Percentiles rank a stretch among this genome's conserved stretches.
Evolutionary conservation across 2,329 filamentous ascomycete species (phyloP).

Genomic region (Epichloe sylvatica): DNA sequence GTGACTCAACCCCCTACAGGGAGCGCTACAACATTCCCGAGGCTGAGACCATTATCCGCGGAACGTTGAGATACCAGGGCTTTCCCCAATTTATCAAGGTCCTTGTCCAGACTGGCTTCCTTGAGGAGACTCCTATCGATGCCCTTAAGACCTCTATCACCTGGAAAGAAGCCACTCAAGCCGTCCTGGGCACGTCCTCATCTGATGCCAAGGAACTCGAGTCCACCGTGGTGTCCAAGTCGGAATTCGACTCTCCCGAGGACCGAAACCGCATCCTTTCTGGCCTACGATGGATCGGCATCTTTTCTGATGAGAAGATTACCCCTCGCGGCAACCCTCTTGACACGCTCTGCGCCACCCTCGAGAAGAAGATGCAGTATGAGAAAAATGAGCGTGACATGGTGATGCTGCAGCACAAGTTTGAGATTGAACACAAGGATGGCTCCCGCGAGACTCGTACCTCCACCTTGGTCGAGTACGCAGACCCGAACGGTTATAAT

Average conservation of each 20-base stretch:
- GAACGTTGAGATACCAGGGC: slow-evolving; percentile 70
- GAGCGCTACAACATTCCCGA: slow-evolving; percentile 88
- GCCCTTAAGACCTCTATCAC: slow-evolving; percentile 52
- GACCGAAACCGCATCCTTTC: slow-evolving; percentile 56
- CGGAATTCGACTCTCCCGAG: slow-evolving; percentile 53
- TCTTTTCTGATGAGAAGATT: slow-evolving; percentile 42
- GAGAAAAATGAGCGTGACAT: slow-evolving; percentile 71
- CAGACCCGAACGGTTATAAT: slow-evolving; percentile 55
- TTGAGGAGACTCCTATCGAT: slow-evolving; percentile 53
- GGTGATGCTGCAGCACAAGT: slow-evolving; percentile 68
- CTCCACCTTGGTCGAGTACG: slow-evolving; percentile 72
- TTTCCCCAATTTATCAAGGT: slow-evolving; percentile 84
- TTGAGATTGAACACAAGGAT: slow-evolving; percentile 65
- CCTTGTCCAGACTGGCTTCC: slow-evolving; percentile 81
- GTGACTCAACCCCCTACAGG: slow-evolving; percentile 76
- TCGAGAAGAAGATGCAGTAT: slow-evolving; percentile 88
- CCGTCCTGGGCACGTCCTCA: slow-evolving; percentile 57
- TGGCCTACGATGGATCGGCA: slow-evolving; percentile 57
- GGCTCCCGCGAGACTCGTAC: slow-evolving; percentile 64
- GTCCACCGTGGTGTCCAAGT: slow-evolving; percentile 61
- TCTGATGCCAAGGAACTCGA: slow-evolving; percentile 54
- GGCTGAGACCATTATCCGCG: slow-evolving; percentile 74
- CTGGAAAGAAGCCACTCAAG: slow-evolving; percentile 76
- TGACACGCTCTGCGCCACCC: slow-evolving; percentile 77
- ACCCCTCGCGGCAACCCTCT: slow-evolving; percentile 65